A percentile compares a stretch with the other conserved stretches of the same genome.
Evolutionary conservation across 192 early-diverging fungal species (phyloP).

Genomic region (Spinellus fusiger): DNA sequence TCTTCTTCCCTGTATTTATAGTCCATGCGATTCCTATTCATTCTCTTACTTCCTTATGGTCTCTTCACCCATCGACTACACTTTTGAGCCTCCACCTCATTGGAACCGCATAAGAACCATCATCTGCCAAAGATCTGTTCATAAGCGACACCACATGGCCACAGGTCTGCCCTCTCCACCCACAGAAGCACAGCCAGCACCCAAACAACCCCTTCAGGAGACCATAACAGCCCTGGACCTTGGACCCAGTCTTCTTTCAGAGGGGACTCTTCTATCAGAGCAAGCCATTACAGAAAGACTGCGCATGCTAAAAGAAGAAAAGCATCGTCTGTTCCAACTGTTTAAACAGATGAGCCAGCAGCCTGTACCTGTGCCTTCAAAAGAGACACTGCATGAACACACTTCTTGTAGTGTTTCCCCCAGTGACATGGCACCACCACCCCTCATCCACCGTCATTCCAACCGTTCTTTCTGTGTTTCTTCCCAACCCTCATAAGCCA

Average conservation of each 20-base stretch:
- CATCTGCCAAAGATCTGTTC: background rate
- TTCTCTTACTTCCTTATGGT: background rate
- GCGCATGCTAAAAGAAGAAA: slow-evolving; percentile 1
- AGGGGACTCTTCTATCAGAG: background rate
- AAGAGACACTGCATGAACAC: background rate
- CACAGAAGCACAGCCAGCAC: too few relatives aligned
- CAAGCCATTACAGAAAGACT: slow-evolving; percentile 1
- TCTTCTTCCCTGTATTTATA: background rate
- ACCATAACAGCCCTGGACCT: background rate
- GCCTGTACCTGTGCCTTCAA: background rate
- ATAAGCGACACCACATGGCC: background rate
- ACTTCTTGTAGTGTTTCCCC: too few relatives aligned
- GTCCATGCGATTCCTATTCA: background rate
- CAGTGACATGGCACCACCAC: background rate
- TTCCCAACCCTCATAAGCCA: too few relatives aligned
- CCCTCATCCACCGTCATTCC: background rate
- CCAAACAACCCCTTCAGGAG: too few relatives aligned
- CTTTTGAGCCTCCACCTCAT: background rate
- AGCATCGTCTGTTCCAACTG: slow-evolving; percentile 11
- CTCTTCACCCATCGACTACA: background rate
- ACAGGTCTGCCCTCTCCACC: slow-evolving; percentile 11
- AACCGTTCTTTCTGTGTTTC: too few relatives aligned
- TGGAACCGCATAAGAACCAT: background rate
- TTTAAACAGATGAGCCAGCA: slow-evolving; percentile 5
- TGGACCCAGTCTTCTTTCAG: background rate